Evolutionary conservation across 1,139 yeast genomes (phyloP).

Genomic region (Blastobotrys malaysiensis): DNA sequence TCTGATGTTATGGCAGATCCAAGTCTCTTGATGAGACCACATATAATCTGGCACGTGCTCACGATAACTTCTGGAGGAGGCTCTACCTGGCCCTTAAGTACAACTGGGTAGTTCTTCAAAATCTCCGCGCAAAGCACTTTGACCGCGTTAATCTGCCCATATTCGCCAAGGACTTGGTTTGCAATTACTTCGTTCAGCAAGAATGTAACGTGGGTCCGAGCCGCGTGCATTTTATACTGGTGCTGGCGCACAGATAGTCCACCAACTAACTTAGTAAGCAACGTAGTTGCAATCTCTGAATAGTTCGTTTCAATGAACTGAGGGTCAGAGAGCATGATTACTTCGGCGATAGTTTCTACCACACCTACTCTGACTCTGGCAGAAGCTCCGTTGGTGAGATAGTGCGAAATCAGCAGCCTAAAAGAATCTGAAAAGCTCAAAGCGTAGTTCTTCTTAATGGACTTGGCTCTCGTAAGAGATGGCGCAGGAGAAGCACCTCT

Average conservation of each 20-base stretch:
- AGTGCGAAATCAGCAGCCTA: slow-evolving; percentile 16
- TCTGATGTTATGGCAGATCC: slow-evolving; percentile 30
- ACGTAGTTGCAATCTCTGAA: slow-evolving; percentile 21
- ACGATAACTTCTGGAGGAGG: slow-evolving; percentile 26
- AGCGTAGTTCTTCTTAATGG: slow-evolving; percentile 4
- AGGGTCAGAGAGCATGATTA: slow-evolving; percentile 22
- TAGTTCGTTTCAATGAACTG: slow-evolving; percentile 26
- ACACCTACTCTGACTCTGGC: slow-evolving; percentile 28
- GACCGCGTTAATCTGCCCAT: slow-evolving; percentile 30
- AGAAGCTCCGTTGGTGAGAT: slow-evolving; percentile 18
- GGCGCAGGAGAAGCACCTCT: slow-evolving; percentile 7
- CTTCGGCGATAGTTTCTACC: slow-evolving; percentile 26
- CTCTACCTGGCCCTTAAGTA: slow-evolving; percentile 20
- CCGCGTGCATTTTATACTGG: slow-evolving; percentile 22
- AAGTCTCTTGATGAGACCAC: slow-evolving; percentile 24
- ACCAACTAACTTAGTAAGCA: slow-evolving; percentile 22
- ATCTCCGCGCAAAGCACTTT: slow-evolving; percentile 27
- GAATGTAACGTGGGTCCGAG: slow-evolving; percentile 27
- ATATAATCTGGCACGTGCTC: slow-evolving; percentile 26
- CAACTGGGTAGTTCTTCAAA: slow-evolving; percentile 26
- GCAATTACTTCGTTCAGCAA: slow-evolving; percentile 28
- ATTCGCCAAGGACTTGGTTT: slow-evolving; percentile 30
- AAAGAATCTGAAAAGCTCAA: slow-evolving; percentile 21
- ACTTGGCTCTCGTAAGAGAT: slow-evolving; percentile 9
- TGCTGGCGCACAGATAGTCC: slow-evolving; percentile 18